Conservation (phyloP, 2,329 filamentous ascomycete species). For the Penicillium sp. region DNA sequence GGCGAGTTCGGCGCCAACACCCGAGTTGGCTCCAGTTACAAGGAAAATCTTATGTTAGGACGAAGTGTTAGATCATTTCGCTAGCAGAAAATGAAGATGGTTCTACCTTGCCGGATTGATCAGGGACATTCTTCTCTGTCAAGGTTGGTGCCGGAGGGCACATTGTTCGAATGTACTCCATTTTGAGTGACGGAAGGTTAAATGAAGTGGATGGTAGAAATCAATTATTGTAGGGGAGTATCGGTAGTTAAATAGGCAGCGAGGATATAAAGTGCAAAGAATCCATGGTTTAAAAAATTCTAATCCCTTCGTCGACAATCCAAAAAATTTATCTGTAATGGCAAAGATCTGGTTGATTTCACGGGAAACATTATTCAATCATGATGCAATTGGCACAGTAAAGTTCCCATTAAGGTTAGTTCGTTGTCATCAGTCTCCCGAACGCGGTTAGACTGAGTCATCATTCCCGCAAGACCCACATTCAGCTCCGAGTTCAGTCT, state of each 20-base stretch:
- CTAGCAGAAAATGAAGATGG: not conserved
- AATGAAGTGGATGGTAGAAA: not conserved
- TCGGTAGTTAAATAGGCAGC: not conserved
- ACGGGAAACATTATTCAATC: not conserved
- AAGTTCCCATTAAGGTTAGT: not conserved
- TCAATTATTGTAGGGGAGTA: not conserved
- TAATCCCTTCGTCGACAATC: not conserved
- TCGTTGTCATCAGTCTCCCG: not conserved
- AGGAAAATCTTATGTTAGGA: constrained; percentile 20
- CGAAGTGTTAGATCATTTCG: not conserved
- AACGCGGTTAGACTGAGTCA: not conserved
- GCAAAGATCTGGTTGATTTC: not conserved
- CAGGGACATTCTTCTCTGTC: constrained; percentile 22
- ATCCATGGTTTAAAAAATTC: not conserved
- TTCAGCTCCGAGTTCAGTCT: no score
- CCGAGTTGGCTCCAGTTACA: constrained; percentile 27
- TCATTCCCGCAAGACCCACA: not conserved
- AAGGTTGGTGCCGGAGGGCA: constrained; percentile 17
- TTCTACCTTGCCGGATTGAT: constrained; percentile 18
- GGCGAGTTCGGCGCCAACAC: constrained; percentile 26
- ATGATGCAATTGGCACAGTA: not conserved
- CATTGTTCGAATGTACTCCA: not conserved
- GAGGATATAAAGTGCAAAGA: not conserved
- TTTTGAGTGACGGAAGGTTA: not conserved
- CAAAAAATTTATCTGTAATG: not conserved